These are phyloP conservation scores for Cruciata laevipes DNA, from an alignment of 257 asterid genomes.

Conservation along the genomic window DNA sequence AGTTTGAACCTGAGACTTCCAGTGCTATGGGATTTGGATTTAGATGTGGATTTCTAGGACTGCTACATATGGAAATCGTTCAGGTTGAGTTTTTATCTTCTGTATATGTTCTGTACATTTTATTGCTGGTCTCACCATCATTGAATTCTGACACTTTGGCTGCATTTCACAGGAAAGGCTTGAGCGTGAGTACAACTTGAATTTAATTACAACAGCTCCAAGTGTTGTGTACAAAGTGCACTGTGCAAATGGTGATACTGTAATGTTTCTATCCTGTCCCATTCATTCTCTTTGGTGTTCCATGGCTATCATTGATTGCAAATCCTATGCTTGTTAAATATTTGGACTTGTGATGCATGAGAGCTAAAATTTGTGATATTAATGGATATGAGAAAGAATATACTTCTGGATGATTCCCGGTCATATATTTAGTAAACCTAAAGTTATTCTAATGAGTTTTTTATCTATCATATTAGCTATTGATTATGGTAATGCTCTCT, in stretches of 20 bases:
- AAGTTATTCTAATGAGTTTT: neutral
- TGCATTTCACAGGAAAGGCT: constrained; percentile 77
- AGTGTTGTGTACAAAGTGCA: constrained; percentile 91
- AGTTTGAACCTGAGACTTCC: constrained; percentile 97
- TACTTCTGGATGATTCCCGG: neutral
- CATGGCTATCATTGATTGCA: neutral
- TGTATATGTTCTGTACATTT: constrained; percentile 1
- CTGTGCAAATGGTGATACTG: constrained; percentile 68
- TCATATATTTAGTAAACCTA: neutral
- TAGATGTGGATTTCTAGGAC: constrained; percentile 97
- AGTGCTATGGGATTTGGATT: constrained; percentile 99
- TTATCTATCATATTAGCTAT: neutral
- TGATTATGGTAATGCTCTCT: neutral
- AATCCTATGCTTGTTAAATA: neutral
- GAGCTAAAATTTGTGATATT: neutral
- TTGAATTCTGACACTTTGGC: constrained; percentile 12
- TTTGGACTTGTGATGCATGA: neutral
- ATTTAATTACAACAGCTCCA: constrained; percentile 89
- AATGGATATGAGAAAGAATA: neutral
- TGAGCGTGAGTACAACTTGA: constrained; percentile 92
- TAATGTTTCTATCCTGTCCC: constrained; percentile 50
- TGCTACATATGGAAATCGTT: constrained; percentile 98
- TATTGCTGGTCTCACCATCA: constrained; percentile 13
- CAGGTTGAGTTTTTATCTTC: constrained; percentile 46
- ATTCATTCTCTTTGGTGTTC: neutral